A percentile compares a stretch with the other conserved stretches of the same genome.
Evolutionary conservation across 768 basidiomycete species (phyloP).

Genomic region (Boletales sp.): DNA sequence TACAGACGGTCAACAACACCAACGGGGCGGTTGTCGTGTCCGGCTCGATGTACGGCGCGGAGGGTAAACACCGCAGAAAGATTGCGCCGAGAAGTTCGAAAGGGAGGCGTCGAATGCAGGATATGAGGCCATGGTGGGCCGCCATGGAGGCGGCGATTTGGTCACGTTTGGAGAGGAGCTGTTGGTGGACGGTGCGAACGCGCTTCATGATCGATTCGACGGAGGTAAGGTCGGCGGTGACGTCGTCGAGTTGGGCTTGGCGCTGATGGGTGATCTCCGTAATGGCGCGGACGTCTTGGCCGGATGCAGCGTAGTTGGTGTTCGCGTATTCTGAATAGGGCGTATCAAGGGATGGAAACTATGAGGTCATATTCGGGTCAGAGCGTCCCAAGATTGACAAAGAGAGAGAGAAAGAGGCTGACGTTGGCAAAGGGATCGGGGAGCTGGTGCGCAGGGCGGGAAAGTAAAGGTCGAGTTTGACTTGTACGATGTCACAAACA

Average conservation of each 20-base stretch:
- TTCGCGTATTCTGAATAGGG: conserved; percentile 12
- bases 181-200: conserved; percentile 5
- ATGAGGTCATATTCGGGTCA: neutral
- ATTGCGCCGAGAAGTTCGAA: conserved; percentile 46
- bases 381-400: neutral
- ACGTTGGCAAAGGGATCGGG: conserved; percentile 12
- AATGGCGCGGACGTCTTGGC: conserved; percentile 10
- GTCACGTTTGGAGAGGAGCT: conserved; percentile 9
- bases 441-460: conserved; percentile 2
- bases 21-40: conserved; percentile 30
- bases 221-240: conserved; percentile 8
- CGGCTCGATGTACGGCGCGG: conserved; percentile 22
- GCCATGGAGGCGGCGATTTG: conserved; percentile 16
- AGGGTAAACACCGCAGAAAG: conserved; percentile 38
- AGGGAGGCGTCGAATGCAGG: conserved; percentile 37
- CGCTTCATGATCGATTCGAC: conserved; percentile 13
- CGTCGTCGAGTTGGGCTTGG: conserved; percentile 11
- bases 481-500: neutral
- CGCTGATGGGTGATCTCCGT: conserved; percentile 12
- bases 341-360: conserved; percentile 18
- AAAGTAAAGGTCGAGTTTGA: too few species aligned
- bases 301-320: conserved; percentile 13
- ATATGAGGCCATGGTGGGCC: conserved; percentile 19
- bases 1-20: conserved; percentile 39
- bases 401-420: neutral